phyloP scores from a whole-genome alignment of 2,329 filamentous ascomycete genomes.

The Trichoderma koningiopsis region DNA sequence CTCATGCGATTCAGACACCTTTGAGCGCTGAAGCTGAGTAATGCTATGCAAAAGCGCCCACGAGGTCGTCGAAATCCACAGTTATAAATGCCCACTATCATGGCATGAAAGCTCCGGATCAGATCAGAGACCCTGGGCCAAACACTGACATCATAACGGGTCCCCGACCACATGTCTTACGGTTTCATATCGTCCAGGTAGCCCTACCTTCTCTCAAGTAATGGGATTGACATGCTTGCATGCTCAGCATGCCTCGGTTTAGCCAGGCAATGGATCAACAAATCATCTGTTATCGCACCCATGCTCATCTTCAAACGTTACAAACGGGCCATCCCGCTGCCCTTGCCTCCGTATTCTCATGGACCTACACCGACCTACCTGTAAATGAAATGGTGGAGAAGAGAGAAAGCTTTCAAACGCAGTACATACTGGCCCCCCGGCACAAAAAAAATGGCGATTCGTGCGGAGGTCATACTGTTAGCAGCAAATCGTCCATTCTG shows the following conservation, averaged over 20 bases:
- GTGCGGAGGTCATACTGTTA: constrained; percentile 13
- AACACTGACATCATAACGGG: constrained; percentile 3
- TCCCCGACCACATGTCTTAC: constrained; percentile 2
- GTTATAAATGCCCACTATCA: background rate
- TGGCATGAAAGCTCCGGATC: background rate
- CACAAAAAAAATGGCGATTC: background rate
- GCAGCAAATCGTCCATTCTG: background rate
- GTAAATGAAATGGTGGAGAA: constrained; percentile 6
- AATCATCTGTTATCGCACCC: constrained; percentile 9
- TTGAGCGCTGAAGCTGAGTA: background rate
- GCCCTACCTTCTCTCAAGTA: background rate
- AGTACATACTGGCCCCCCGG: background rate
- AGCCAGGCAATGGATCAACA: constrained; percentile 5
- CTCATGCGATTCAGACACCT: background rate
- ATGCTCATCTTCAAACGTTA: constrained; percentile 19
- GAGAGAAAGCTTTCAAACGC: background rate
- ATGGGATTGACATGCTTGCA: background rate
- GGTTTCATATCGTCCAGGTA: constrained; percentile 7
- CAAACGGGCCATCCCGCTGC: constrained; percentile 19
- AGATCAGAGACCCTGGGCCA: background rate
- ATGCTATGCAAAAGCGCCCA: background rate
- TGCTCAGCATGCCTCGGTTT: constrained; percentile 5
- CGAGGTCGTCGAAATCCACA: background rate
- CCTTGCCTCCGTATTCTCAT: constrained; percentile 4
- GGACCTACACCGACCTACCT: background rate